Evolutionary conservation across 768 basidiomycete genomes (phyloP).

Genomic region (Tremella yokohamensis): DNA sequence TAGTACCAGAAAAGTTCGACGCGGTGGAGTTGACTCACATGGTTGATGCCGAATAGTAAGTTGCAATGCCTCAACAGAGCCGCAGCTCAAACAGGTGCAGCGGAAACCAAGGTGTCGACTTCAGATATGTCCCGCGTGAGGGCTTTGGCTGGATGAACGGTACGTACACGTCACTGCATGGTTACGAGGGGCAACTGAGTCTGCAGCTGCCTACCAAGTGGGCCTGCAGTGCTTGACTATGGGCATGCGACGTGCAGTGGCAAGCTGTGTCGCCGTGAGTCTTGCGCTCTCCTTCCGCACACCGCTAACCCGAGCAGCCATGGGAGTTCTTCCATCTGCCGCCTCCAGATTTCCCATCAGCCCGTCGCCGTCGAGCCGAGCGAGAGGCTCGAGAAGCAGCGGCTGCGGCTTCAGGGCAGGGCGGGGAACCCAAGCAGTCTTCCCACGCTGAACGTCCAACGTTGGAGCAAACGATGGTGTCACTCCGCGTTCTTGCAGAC

Average conservation of each 20-base stretch:
- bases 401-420: slow-evolving; percentile 41
- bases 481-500: background rate
- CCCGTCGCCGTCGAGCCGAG: slow-evolving; percentile 35
- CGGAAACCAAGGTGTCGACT: slow-evolving; percentile 71
- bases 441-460: slow-evolving; percentile 40
- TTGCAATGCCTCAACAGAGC: background rate
- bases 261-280: slow-evolving; percentile 68
- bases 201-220: slow-evolving; percentile 84
- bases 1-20: slow-evolving; percentile 98
- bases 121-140: slow-evolving; percentile 94
- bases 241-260: slow-evolving; percentile 92
- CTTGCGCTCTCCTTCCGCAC: background rate
- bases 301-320: slow-evolving; percentile 20
- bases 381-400: slow-evolving; percentile 39
- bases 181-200: background rate
- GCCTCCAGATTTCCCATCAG: slow-evolving; percentile 43
- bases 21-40: slow-evolving; percentile 92
- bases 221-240: slow-evolving; percentile 89
- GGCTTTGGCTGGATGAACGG: slow-evolving; percentile 99
- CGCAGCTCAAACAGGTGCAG: slow-evolving; percentile 4
- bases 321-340: slow-evolving; percentile 48
- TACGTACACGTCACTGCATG: slow-evolving; percentile 51
- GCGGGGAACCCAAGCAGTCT: slow-evolving; percentile 33
- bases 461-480: slow-evolving; percentile 38
- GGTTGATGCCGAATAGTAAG: slow-evolving; percentile 86